phyloP scores from a whole-genome alignment of 352 stramenopile genomes.

The Globisporangium middletonii region DNA sequence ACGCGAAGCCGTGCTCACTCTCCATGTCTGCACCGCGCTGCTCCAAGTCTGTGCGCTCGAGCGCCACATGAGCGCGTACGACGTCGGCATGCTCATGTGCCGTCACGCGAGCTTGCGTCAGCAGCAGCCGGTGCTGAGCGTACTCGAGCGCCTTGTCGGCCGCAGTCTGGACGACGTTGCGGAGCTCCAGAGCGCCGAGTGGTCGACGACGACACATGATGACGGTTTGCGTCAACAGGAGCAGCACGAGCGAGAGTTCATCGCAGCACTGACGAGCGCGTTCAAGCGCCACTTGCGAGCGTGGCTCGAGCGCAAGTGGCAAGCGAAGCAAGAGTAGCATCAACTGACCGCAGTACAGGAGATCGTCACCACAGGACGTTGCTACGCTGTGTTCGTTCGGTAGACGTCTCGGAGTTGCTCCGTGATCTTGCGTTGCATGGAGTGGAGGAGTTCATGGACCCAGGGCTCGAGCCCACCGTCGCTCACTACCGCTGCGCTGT shows the following conservation, averaged over 20 bases:
- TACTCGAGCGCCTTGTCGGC: slow-evolving; percentile 32
- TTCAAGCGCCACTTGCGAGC: slow-evolving; percentile 6
- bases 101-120: slow-evolving; percentile 24
- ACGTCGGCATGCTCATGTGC: slow-evolving; percentile 57
- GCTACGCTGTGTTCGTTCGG: too few species aligned
- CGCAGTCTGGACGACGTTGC: slow-evolving; percentile 9
- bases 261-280: too few species aligned
- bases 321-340: background rate
- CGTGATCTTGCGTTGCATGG: slow-evolving; percentile 70
- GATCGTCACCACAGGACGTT: too few species aligned
- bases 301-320: background rate
- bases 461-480: slow-evolving; percentile 34
- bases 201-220: too few species aligned
- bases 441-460: slow-evolving; percentile 53
- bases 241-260: too few species aligned
- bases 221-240: slow-evolving; percentile 1
- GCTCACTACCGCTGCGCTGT: background rate
- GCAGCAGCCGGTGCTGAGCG: slow-evolving; percentile 23
- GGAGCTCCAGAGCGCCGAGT: background rate
- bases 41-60: slow-evolving; percentile 47
- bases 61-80: slow-evolving; percentile 33
- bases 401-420: slow-evolving; percentile 46
- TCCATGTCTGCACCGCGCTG: slow-evolving; percentile 42
- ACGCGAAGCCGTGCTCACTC: slow-evolving; percentile 33
- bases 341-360: background rate